Base-by-base conservation (phyloP, 371 early-diverging fungal species). In the Rhizopus stolonifer region DNA sequence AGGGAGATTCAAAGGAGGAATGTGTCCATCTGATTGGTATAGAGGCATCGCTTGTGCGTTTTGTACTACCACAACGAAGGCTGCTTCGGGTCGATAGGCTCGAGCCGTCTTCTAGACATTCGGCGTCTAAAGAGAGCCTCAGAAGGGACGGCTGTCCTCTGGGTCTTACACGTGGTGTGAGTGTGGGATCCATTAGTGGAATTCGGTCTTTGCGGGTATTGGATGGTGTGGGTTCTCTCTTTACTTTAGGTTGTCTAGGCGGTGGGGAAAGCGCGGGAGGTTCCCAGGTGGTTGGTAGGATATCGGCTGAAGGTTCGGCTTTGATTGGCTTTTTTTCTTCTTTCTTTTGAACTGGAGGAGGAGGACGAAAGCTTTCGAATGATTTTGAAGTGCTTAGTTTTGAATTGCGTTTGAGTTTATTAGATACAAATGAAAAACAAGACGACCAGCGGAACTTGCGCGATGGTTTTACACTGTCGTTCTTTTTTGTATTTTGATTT, bases 81-180 rank as follows among this genome's bases (percentile, higher is more conserved):
- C 46, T 53, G 46, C 39, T 50, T 10, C 18, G 38, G 7, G 32
- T 55, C 23, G 39, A 47, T 9, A 49, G 21, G 21, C 60, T 55
- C n/a, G 58, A 56, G 22, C 31, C 56, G 24, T 56, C 54, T 8
- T 53, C 24, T 33, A 50, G 32, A 31, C 64, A 57, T 14, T 73
- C 74, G 4, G 70, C 64, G 13, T 73, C 74, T 11, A 73, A 24
- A 24, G 74, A 73, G 11, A 73, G 43, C 1, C 74, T 62, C 19
- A 70, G 38, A 8, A 70, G 53, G 9, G 58, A 58, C 1, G 69
- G 47, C 18, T 63, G 26, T 52, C 19, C 21, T 19, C 25, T 46
- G 25, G 18, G 63, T 22, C 33, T 53, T 50, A 14, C 50, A 54
- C 6, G 58, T 45, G 58, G n/a, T 42, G 25, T 42, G 21, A 42